A percentile compares a stretch with the other conserved stretches of the same genome.
phyloP scores from a whole-genome alignment of 2,329 filamentous ascomycete species.

The Arachnomyces sp. region DNA sequence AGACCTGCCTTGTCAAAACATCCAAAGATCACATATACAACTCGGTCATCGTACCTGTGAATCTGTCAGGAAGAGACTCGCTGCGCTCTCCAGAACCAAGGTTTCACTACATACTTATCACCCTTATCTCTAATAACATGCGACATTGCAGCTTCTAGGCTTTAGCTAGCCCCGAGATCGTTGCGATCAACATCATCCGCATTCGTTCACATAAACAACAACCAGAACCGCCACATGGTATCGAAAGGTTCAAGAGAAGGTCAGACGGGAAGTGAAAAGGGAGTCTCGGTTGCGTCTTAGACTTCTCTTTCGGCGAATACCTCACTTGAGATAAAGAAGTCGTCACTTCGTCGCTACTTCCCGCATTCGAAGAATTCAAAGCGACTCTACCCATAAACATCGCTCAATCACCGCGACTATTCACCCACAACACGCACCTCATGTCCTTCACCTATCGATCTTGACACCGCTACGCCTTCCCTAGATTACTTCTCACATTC shows the following conservation, averaged over 20 bases:
- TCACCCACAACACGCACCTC: too few species aligned
- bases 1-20: too few species aligned
- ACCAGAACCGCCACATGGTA: background rate
- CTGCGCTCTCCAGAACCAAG: too few species aligned
- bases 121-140: slow-evolving; percentile 14
- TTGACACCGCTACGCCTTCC: background rate
- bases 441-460: background rate
- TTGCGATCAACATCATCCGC: slow-evolving; percentile 17
- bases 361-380: background rate
- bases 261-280: too few species aligned
- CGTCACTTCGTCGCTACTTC: slow-evolving; percentile 1
- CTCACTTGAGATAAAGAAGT: slow-evolving; percentile 5
- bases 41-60: too few species aligned
- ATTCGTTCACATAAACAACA: slow-evolving; percentile 13
- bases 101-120: background rate
- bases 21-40: too few species aligned
- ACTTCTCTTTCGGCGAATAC: background rate
- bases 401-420: background rate
- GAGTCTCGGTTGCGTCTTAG: background rate
- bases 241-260: too few species aligned
- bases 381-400: slow-evolving; percentile 7
- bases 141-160: slow-evolving; percentile 13
- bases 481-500: background rate
- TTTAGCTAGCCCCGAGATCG: slow-evolving; percentile 15
- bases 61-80: too few species aligned